Evolutionary conservation across 306 rosid species (phyloP).

Genomic region (Canavalia gladiata): DNA sequence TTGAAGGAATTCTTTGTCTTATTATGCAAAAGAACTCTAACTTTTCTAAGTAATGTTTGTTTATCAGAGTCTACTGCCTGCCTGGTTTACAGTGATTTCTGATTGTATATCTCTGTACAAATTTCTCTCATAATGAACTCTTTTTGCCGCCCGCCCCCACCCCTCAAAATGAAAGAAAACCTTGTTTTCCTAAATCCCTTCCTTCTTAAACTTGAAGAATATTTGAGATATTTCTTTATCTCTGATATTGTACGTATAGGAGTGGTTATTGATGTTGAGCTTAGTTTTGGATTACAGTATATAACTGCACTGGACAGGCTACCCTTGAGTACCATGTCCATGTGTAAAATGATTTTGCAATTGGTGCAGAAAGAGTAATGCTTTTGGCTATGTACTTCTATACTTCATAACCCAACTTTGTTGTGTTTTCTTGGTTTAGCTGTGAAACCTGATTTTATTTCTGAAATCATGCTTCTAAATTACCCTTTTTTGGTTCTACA

Average conservation of each 20-base stretch:
- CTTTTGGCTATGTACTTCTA: constrained; percentile 21
- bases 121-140: no score
- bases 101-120: no score
- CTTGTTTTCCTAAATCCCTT: background rate
- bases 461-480: constrained; percentile 20
- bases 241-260: background rate
- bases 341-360: background rate
- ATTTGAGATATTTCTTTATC: background rate
- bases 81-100: no score
- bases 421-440: constrained; percentile 33
- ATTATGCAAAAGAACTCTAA: no score
- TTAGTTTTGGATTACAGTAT: no score
- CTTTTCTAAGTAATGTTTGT: no score
- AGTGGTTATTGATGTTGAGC: background rate
- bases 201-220: background rate
- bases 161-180: background rate
- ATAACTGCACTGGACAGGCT: no score
- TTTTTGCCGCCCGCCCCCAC: no score
- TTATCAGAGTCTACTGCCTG: no score
- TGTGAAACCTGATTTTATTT: constrained; percentile 29
- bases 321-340: no score
- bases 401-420: constrained; percentile 2
- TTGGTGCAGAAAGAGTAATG: background rate
- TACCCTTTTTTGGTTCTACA: constrained; percentile 23
- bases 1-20: no score